Percentiles rank a stretch among this genome's conserved stretches.
These are phyloP conservation scores for Saturnispora serradocipensis DNA, from an alignment of 805 yeast species.

Conservation along the genomic window DNA sequence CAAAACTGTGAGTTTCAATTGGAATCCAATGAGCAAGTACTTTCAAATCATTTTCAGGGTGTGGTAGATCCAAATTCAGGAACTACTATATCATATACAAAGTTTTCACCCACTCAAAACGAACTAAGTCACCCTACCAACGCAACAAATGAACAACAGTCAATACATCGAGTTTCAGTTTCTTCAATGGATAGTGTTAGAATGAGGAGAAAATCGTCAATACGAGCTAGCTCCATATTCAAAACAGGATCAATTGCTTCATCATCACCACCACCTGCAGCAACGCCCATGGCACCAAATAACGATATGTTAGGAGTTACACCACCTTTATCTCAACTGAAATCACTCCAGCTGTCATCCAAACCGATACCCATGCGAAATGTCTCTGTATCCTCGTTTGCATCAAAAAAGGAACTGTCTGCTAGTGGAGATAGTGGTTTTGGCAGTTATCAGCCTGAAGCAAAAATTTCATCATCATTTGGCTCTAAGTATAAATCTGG, in stretches of 20 bases:
- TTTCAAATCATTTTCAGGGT: background rate
- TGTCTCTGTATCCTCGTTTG: slow-evolving; percentile 33
- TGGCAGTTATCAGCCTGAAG: slow-evolving; percentile 1
- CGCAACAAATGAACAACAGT: background rate
- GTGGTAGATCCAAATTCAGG: background rate
- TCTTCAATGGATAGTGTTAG: slow-evolving; percentile 19
- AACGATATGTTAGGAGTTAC: background rate
- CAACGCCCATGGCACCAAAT: slow-evolving; percentile 5
- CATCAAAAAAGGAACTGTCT: slow-evolving; percentile 1
- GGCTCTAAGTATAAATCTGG: slow-evolving; percentile 40
- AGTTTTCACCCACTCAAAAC: background rate
- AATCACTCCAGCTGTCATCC: slow-evolving; percentile 16
- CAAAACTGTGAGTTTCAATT: slow-evolving; percentile 58
- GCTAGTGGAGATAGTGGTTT: slow-evolving; percentile 5
- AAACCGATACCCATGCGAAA: slow-evolving; percentile 33
- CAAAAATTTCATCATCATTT: slow-evolving; percentile 59
- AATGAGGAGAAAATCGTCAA: slow-evolving; percentile 23
- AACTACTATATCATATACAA: background rate
- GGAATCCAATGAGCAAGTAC: slow-evolving; percentile 50
- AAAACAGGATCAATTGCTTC: slow-evolving; percentile 50
- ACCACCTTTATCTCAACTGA: slow-evolving; percentile 1
- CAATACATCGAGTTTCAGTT: slow-evolving; percentile 15
- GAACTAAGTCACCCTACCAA: background rate
- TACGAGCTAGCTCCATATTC: slow-evolving; percentile 47
- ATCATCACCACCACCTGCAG: slow-evolving; percentile 26